Percentiles rank a stretch among this genome's conserved stretches.
These are phyloP conservation scores for Parsonsia alboflavescens DNA, from an alignment of 257 asterid species.

Conservation along the genomic window DNA sequence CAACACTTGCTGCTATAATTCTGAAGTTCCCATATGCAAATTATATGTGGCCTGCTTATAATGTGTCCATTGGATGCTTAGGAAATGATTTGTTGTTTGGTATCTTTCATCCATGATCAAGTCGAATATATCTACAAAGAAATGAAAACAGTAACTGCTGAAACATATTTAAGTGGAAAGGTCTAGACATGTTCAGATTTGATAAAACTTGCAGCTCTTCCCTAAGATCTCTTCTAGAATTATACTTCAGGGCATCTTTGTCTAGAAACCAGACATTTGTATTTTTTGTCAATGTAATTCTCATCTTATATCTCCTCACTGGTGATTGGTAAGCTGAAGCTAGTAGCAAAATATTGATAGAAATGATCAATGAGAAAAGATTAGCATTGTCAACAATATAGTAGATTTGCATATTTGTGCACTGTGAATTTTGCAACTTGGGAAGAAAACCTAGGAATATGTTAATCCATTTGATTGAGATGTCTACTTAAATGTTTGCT, in stretches of 20 bases:
- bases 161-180: not conserved
- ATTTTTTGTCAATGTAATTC: not conserved
- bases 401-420: not conserved
- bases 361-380: not conserved
- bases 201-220: not conserved
- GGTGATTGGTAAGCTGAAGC: too few relatives aligned
- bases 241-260: not conserved
- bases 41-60: not conserved
- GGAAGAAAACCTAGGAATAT: not conserved
- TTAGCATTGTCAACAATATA: not conserved
- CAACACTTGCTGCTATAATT: not conserved
- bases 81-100: not conserved
- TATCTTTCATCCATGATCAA: not conserved
- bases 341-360: too few relatives aligned
- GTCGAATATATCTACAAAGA: not conserved
- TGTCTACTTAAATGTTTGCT: not conserved
- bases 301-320: too few relatives aligned
- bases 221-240: not conserved
- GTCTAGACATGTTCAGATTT: not conserved
- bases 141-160: not conserved
- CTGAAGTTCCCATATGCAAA: not conserved
- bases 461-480: not conserved
- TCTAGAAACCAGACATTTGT: not conserved
- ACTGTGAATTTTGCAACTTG: too few relatives aligned
- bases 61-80: not conserved